Evolutionary conservation across 2,329 filamentous ascomycete genomes (phyloP).

Genomic region (Rutstroemia sydowiana): DNA sequence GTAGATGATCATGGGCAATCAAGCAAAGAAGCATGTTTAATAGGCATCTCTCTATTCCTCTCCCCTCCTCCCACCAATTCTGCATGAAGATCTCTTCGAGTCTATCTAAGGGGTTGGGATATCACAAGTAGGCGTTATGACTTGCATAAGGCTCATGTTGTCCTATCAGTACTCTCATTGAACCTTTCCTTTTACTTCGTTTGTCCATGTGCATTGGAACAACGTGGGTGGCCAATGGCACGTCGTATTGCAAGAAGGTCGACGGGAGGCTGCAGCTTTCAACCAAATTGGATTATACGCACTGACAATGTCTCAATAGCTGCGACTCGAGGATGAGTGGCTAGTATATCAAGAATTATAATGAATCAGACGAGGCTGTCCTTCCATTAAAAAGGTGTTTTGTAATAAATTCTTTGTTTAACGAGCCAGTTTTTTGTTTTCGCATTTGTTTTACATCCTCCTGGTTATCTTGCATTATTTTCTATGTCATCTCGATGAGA

Average conservation of each 20-base stretch:
- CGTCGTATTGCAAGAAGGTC: slow-evolving; percentile 18
- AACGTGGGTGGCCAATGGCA: slow-evolving; percentile 26
- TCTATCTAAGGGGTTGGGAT: slow-evolving; percentile 15
- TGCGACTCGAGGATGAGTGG: slow-evolving; percentile 22
- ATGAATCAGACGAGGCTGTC: not conserved
- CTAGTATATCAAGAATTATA: slow-evolving; percentile 5
- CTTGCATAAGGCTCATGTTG: slow-evolving; percentile 15
- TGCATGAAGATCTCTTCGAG: slow-evolving; percentile 20
- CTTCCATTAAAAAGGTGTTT: not conserved
- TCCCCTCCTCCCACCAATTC: too few relatives aligned
- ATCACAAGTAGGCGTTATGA: slow-evolving; percentile 16
- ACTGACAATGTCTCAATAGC: slow-evolving; percentile 17
- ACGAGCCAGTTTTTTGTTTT: not conserved
- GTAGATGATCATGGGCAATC: not conserved
- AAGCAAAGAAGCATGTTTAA: too few relatives aligned
- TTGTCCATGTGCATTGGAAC: slow-evolving; percentile 24
- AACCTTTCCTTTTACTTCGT: slow-evolving; percentile 19
- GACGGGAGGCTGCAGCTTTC: slow-evolving; percentile 21
- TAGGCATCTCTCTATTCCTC: not conserved
- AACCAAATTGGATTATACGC: slow-evolving; percentile 17
- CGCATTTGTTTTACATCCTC: slow-evolving; percentile 2
- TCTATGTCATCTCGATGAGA: slow-evolving; percentile 6
- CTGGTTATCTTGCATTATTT: not conserved
- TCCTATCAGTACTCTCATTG: slow-evolving; percentile 16
- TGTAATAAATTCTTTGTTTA: slow-evolving; percentile 1